Percentiles rank a stretch among this genome's conserved stretches.
phyloP scores from a whole-genome alignment of 1,284 basidiomycete species.

The Phlebopus sp. region DNA sequence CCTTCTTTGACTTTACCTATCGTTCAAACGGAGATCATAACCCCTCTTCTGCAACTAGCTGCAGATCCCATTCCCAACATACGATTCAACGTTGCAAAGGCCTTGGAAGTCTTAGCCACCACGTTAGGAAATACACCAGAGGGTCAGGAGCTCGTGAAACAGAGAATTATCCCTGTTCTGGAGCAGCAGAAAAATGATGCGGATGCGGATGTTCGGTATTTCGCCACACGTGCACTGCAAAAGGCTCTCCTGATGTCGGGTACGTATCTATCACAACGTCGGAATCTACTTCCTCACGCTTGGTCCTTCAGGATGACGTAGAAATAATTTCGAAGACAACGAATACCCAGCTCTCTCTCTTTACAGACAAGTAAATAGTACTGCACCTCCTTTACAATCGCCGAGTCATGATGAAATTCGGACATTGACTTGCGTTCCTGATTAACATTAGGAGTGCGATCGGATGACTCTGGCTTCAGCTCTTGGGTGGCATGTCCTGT shows the following conservation, averaged over 20 bases:
- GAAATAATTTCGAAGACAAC: conserved; percentile 20
- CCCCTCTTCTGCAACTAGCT: conserved; percentile 82
- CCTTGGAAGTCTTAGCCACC: conserved; percentile 81
- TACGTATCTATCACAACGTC: conserved; percentile 9
- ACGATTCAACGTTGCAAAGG: conserved; percentile 98
- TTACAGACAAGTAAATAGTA: conserved; percentile 31
- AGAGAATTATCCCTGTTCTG: conserved; percentile 79
- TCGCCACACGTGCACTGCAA: conserved; percentile 70
- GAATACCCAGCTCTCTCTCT: conserved; percentile 29
- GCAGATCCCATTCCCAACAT: conserved; percentile 98
- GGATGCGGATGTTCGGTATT: conserved; percentile 95
- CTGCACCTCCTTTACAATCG: conserved; percentile 30
- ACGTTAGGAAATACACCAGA: conserved; percentile 68
- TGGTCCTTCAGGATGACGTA: conserved; percentile 20
- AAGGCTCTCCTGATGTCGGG: conserved; percentile 40
- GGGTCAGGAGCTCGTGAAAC: conserved; percentile 71
- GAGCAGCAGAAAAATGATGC: conserved; percentile 87
- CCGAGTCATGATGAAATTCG: conserved; percentile 24
- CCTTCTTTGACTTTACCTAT: conserved; percentile 89
- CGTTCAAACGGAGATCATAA: conserved; percentile 83
- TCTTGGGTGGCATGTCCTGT: too few relatives aligned
- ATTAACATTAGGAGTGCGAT: too few relatives aligned
- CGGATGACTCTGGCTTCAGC: too few relatives aligned
- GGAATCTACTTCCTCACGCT: conserved; percentile 1
- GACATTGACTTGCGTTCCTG: conserved; percentile 15